Conservation (phyloP, 2,329 filamentous ascomycete species). For the Pseudopithomyces maydicus region DNA sequence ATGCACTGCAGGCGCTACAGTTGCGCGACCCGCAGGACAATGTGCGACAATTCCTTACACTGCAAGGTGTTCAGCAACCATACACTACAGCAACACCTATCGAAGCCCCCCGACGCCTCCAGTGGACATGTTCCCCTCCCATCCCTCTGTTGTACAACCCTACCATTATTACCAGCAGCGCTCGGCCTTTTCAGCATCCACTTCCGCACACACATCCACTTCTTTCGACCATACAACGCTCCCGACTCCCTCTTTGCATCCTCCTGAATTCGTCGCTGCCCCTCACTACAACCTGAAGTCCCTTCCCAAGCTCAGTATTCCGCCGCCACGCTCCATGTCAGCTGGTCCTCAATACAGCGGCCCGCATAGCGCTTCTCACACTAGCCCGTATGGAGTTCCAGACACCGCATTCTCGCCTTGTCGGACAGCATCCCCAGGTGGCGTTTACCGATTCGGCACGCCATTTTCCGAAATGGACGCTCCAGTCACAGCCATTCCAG, state of each 20-base stretch:
- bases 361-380: slow-evolving; percentile 28
- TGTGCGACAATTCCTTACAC: slow-evolving; percentile 86
- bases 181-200: slow-evolving; percentile 43
- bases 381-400: slow-evolving; percentile 33
- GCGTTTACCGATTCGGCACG: slow-evolving; percentile 78
- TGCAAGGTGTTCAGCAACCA: slow-evolving; percentile 71
- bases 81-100: slow-evolving; percentile 73
- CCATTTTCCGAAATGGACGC: slow-evolving; percentile 91
- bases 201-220: slow-evolving; percentile 38
- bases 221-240: slow-evolving; percentile 34
- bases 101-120: slow-evolving; percentile 45
- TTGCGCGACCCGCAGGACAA: slow-evolving; percentile 86
- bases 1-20: slow-evolving; percentile 71
- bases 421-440: slow-evolving; percentile 59
- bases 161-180: slow-evolving; percentile 29
- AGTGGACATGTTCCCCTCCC: slow-evolving; percentile 47
- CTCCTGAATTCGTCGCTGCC: slow-evolving; percentile 47
- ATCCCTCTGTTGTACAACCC: slow-evolving; percentile 36
- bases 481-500: slow-evolving; percentile 73
- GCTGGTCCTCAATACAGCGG: slow-evolving; percentile 34
- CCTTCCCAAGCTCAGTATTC: slow-evolving; percentile 64
- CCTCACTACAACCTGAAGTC: slow-evolving; percentile 58
- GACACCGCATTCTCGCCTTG: slow-evolving; percentile 53
- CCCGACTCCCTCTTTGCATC: slow-evolving; percentile 43
- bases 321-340: slow-evolving; percentile 47